These are phyloP conservation scores for Begonia loranthoides DNA, from an alignment of 306 rosid species.

Conservation along the genomic window DNA sequence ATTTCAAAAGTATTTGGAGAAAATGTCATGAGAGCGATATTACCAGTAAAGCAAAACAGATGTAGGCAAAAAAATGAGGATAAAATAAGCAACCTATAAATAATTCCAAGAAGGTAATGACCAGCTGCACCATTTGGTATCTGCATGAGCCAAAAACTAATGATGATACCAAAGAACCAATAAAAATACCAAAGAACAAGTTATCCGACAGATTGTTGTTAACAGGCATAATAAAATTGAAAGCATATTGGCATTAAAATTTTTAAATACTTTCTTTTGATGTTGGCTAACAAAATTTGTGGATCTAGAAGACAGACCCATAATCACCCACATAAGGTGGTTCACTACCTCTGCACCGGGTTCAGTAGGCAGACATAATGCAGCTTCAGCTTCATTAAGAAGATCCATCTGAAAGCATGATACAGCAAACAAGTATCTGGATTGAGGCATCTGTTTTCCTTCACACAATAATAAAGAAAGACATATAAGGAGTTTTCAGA, in stretches of 20 bases:
- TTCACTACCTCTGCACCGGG: slow-evolving; percentile 64
- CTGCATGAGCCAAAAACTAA: slow-evolving; percentile 30
- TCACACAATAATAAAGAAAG: slow-evolving; percentile 28
- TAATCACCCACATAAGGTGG: not conserved
- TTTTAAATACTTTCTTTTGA: too few relatives aligned
- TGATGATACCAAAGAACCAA: slow-evolving; percentile 1
- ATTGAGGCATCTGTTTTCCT: slow-evolving; percentile 92
- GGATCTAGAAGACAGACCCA: not conserved
- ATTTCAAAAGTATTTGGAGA: too few relatives aligned
- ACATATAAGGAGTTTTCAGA: slow-evolving; percentile 14
- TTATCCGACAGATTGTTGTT: too few relatives aligned
- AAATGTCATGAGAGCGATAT: not conserved
- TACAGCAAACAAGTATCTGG: slow-evolving; percentile 96
- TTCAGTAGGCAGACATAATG: slow-evolving; percentile 76
- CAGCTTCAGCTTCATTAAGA: slow-evolving; percentile 84
- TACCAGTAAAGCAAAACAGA: not conserved
- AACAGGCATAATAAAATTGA: too few relatives aligned
- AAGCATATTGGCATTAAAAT: too few relatives aligned
- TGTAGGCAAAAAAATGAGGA: slow-evolving; percentile 1
- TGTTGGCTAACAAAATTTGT: too few relatives aligned
- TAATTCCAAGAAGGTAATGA: slow-evolving; percentile 83
- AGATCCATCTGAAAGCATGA: slow-evolving; percentile 97
- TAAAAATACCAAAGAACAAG: not conserved
- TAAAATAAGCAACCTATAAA: slow-evolving; percentile 63
- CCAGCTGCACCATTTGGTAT: slow-evolving; percentile 99